Evolutionary conservation across 768 basidiomycete species (phyloP).

Genomic region (Pisolithus albus): DNA sequence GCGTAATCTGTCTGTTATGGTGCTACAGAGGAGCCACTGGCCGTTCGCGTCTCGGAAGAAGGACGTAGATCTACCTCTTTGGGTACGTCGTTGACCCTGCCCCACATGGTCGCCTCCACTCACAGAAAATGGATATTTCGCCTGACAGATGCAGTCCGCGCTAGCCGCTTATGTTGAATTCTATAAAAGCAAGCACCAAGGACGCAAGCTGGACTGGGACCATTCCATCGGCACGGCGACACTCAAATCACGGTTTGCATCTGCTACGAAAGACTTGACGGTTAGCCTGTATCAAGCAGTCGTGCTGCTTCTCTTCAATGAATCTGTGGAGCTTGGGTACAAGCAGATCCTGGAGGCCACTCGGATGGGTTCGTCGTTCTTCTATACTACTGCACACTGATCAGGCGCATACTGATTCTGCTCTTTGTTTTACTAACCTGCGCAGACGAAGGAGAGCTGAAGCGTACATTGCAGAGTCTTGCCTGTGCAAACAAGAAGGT

Average conservation of each 20-base stretch:
- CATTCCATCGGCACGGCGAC: slow-evolving; percentile 81
- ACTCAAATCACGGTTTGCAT: slow-evolving; percentile 61
- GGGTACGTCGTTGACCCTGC: slow-evolving; percentile 31
- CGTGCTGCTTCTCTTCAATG: slow-evolving; percentile 84
- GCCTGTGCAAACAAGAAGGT: slow-evolving; percentile 90
- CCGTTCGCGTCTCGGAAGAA: slow-evolving; percentile 57
- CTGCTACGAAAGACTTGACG: slow-evolving; percentile 75
- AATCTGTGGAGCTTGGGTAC: slow-evolving; percentile 52
- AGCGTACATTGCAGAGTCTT: slow-evolving; percentile 85
- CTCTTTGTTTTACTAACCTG: no score
- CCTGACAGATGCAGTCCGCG: slow-evolving; percentile 62
- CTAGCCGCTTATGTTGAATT: slow-evolving; percentile 56
- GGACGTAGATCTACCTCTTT: slow-evolving; percentile 46
- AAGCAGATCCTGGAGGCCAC: slow-evolving; percentile 61
- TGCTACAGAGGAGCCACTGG: slow-evolving; percentile 87
- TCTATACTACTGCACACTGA: not conserved
- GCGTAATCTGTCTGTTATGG: slow-evolving; percentile 62
- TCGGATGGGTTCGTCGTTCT: slow-evolving; percentile 54
- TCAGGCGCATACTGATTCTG: slow-evolving; percentile 13
- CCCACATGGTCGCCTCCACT: not conserved
- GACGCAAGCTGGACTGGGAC: slow-evolving; percentile 76
- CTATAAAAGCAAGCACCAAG: slow-evolving; percentile 75
- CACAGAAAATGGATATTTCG: slow-evolving; percentile 6
- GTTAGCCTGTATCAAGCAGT: slow-evolving; percentile 88
- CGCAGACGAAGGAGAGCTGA: slow-evolving; percentile 64